These are phyloP conservation scores for Eremochloa ophiuroides DNA, from an alignment of 176 grass and related monocot species.

Conservation along the genomic window DNA sequence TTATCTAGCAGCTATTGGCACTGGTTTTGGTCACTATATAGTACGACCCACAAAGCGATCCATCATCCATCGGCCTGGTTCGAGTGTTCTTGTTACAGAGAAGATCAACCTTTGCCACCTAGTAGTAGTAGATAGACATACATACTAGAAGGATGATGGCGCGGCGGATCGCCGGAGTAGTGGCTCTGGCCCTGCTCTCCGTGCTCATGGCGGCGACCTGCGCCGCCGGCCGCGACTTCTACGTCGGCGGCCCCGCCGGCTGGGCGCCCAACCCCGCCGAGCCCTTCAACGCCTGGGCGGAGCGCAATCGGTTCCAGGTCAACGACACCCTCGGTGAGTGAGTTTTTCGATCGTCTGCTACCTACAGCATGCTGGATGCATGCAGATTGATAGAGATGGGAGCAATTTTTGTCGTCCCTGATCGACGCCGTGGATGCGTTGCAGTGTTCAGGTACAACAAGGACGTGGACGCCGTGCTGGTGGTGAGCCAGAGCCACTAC, in stretches of 20 bases:
- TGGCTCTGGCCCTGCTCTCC: background rate
- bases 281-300: slow-evolving; percentile 58
- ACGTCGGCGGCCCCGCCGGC: slow-evolving; percentile 53
- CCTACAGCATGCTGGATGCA: too few relatives aligned
- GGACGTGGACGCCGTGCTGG: slow-evolving; percentile 43
- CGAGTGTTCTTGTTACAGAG: background rate
- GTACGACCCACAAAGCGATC: background rate
- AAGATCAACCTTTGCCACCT: background rate
- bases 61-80: background rate
- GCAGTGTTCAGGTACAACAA: slow-evolving; percentile 68
- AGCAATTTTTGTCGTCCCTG: background rate
- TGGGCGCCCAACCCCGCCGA: slow-evolving; percentile 55
- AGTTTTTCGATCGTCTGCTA: too few relatives aligned
- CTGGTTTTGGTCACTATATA: background rate
- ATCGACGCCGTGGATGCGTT: too few relatives aligned
- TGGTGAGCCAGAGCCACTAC: slow-evolving; percentile 58
- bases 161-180: background rate
- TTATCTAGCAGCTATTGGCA: background rate
- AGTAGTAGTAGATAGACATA: too few relatives aligned
- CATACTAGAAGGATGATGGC: too few relatives aligned
- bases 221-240: slow-evolving; percentile 39
- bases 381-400: background rate
- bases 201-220: slow-evolving; percentile 3
- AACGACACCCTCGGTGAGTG: slow-evolving; percentile 60
- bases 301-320: slow-evolving; percentile 77